Evolutionary conservation across 108 stramenopile genomes (phyloP).

Genomic region (Cyclotella sp.): DNA sequence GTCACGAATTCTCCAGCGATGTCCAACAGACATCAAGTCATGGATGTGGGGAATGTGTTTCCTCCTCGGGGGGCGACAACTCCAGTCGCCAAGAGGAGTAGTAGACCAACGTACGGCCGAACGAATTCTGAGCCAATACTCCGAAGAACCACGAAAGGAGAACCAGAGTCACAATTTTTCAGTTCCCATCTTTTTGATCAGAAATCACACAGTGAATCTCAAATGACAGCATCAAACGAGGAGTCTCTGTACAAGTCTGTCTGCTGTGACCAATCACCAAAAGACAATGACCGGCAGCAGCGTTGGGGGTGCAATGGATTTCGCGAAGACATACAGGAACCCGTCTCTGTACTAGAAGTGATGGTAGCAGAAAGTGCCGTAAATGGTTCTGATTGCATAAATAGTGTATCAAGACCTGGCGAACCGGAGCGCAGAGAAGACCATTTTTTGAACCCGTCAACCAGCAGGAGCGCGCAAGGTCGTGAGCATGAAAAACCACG

Average conservation of each 20-base stretch:
- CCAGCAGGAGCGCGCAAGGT: too few species aligned
- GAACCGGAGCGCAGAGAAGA: background rate
- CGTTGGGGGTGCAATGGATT: background rate
- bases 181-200: background rate
- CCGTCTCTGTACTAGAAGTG: background rate
- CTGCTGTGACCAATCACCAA: background rate
- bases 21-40: background rate
- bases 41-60: background rate
- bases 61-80: too few species aligned
- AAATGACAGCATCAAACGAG: background rate
- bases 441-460: background rate
- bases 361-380: too few species aligned
- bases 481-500: background rate
- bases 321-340: background rate
- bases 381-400: too few species aligned
- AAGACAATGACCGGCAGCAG: background rate
- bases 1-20: background rate
- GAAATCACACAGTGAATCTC: background rate
- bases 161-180: background rate
- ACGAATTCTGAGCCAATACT: background rate
- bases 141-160: background rate
- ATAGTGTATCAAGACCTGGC: too few species aligned
- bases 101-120: background rate
- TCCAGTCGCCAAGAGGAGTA: background rate
- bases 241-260: background rate